These are phyloP conservation scores for Microbotryum saponariae DNA, from an alignment of 1,284 basidiomycete genomes.

Conservation along the genomic window DNA sequence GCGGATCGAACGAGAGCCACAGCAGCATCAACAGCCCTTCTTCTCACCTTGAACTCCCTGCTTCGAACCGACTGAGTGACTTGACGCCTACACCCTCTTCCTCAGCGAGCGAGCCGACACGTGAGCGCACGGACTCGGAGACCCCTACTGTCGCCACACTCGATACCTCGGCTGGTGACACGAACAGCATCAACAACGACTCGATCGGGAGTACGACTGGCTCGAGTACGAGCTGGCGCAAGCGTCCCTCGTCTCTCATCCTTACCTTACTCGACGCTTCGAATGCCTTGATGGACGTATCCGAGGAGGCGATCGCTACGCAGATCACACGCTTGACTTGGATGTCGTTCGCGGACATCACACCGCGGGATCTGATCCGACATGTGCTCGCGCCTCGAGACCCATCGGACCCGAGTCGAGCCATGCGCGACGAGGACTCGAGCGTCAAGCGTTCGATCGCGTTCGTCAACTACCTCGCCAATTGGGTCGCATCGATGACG, in stretches of 20 bases:
- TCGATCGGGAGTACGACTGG: too few species aligned
- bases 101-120: too few species aligned
- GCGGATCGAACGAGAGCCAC: too few species aligned
- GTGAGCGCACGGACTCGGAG: too few species aligned
- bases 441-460: conserved; percentile 34
- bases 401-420: conserved; percentile 32
- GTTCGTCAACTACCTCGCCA: conserved; percentile 34
- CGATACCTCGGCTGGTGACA: too few species aligned
- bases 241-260: too few species aligned
- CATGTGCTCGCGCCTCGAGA: conserved; percentile 37
- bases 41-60: too few species aligned
- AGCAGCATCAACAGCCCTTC: too few species aligned
- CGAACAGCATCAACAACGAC: too few species aligned
- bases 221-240: background rate
- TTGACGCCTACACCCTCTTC: too few species aligned
- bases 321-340: conserved; percentile 38
- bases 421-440: conserved; percentile 27
- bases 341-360: conserved; percentile 34
- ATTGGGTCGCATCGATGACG: conserved; percentile 36
- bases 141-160: too few species aligned
- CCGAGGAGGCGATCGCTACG: conserved; percentile 32
- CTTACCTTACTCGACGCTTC: conserved; percentile 21
- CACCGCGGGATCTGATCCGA: conserved; percentile 38
- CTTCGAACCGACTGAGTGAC: too few species aligned
- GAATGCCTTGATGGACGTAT: conserved; percentile 26